These are phyloP conservation scores for Lasiodiplodia hormozganensis DNA, from an alignment of 2,329 filamentous ascomycete genomes.

Conservation along the genomic window DNA sequence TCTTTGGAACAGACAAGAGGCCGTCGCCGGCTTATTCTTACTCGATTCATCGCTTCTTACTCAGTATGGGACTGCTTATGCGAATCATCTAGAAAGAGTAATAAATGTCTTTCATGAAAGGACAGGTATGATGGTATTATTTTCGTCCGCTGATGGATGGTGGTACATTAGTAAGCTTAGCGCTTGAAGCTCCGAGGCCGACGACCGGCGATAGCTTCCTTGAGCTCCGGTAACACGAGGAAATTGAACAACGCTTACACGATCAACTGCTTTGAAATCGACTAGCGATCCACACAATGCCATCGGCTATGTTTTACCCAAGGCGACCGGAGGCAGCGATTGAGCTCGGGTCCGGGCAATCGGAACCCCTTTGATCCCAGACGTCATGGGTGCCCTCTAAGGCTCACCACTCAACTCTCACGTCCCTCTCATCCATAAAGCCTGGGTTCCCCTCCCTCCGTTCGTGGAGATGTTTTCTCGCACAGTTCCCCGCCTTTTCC, in stretches of 20 bases:
- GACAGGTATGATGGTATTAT: not conserved
- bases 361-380: not conserved
- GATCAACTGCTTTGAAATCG: conserved; percentile 15
- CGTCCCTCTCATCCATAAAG: not conserved
- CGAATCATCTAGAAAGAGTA: not conserved
- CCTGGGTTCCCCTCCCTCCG: not conserved
- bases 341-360: not conserved
- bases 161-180: not conserved
- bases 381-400: not conserved
- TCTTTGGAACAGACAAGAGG: not conserved
- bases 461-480: conserved; percentile 2
- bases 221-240: not conserved
- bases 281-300: not conserved
- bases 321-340: not conserved
- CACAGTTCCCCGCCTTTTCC: conserved; percentile 16
- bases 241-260: conserved; percentile 4
- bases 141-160: not conserved
- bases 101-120: not conserved
- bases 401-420: not conserved
- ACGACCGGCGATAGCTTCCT: not conserved
- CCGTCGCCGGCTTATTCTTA: not conserved
- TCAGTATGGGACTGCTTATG: too few relatives aligned
- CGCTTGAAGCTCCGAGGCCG: not conserved
- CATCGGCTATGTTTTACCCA: not conserved
- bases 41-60: not conserved